Percentiles rank a stretch among this genome's conserved stretches.
phyloP scores from a whole-genome alignment of 805 yeast species.

The Metschnikowia baotianmanensis region DNA sequence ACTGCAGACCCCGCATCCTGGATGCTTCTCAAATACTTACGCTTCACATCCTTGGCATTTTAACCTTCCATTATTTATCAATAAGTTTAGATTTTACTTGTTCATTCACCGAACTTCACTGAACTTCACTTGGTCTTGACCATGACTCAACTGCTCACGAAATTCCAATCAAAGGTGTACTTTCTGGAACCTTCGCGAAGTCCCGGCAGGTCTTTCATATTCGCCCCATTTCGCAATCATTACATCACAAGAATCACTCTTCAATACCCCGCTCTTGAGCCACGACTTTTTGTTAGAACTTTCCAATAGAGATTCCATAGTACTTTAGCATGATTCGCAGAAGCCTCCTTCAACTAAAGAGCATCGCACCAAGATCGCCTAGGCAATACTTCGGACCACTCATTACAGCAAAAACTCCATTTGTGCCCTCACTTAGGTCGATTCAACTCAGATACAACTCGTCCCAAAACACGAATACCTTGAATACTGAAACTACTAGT shows the following conservation, averaged over 20 bases:
- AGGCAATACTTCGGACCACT: slow-evolving; percentile 1
- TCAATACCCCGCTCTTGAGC: no score
- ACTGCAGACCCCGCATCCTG: no score
- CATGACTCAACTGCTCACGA: no score
- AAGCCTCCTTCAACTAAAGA: not conserved
- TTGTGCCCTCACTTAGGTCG: not conserved
- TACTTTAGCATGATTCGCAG: slow-evolving; percentile 5
- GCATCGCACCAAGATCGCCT: not conserved
- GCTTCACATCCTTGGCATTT: no score
- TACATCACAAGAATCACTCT: no score
- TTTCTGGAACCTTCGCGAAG: slow-evolving; percentile 6
- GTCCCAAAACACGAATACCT: not conserved
- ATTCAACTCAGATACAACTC: slow-evolving; percentile 5
- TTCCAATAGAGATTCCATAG: no score
- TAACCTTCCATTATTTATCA: no score
- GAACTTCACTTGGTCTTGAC: no score
- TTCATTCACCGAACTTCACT: no score
- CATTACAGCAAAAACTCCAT: not conserved
- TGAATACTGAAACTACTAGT: not conserved
- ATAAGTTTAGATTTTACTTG: no score
- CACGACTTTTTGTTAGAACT: no score
- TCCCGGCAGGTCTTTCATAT: not conserved
- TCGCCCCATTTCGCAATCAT: not conserved
- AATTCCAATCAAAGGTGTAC: not conserved
- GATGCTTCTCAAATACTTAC: no score